Conservation (phyloP, 2,329 filamentous ascomycete species). For the Clarireedia sp. region DNA sequence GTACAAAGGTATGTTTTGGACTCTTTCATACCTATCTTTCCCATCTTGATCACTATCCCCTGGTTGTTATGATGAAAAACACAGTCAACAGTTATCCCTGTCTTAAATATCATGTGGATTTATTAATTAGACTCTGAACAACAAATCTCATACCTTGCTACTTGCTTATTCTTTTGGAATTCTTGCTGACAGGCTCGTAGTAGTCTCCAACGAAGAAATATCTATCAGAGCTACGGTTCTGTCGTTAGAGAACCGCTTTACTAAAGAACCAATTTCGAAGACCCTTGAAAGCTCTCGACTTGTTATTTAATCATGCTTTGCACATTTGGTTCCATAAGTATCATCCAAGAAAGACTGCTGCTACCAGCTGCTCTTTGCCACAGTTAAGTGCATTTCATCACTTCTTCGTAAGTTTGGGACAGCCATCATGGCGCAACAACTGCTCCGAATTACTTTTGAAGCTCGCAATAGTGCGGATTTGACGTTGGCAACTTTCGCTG, state of each 20-base stretch:
- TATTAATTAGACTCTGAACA: slow-evolving; percentile 12
- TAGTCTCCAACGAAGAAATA: not conserved
- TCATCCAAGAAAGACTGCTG: not conserved
- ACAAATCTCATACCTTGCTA: not conserved
- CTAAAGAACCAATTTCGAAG: too few species aligned
- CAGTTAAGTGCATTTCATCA: not conserved
- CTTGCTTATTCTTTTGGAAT: not conserved
- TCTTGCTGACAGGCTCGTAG: not conserved
- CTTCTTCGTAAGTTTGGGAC: not conserved
- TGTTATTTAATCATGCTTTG: not conserved
- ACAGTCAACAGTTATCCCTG: slow-evolving; percentile 12
- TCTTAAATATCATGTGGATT: slow-evolving; percentile 11
- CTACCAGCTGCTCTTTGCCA: not conserved
- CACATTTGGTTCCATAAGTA: not conserved
- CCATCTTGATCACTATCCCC: not conserved
- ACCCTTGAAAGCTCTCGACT: too few species aligned
- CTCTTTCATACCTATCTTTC: not conserved
- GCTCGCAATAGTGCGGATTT: too few species aligned
- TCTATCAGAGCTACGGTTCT: too few species aligned
- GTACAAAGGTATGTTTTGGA: slow-evolving; percentile 1
- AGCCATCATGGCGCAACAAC: not conserved
- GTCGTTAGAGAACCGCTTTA: too few species aligned
- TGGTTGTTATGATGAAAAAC: slow-evolving; percentile 9
- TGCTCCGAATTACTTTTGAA: not conserved
- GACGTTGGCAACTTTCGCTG: not conserved